Evolutionary conservation across 441 rosid species (phyloP).

Genomic region (Aleurites moluccanus): DNA sequence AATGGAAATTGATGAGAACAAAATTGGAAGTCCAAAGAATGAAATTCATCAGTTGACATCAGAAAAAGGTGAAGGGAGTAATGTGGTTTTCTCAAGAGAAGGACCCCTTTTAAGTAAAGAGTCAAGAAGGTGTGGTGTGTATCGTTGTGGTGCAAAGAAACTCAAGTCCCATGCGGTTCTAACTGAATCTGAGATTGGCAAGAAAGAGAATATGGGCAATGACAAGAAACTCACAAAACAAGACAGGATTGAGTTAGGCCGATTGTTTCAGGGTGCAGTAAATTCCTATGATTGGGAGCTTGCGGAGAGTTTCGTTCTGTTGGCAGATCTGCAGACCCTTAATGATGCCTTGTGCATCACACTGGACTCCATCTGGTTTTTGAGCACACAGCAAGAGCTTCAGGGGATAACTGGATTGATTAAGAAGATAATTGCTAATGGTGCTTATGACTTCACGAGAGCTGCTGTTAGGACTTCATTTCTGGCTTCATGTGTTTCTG

Average conservation of each 20-base stretch:
- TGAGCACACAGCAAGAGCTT: constrained; percentile 66
- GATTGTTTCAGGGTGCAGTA: constrained; percentile 73
- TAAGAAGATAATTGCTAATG: constrained; percentile 64
- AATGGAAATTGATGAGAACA: constrained; percentile 52
- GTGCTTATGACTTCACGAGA: constrained; percentile 95
- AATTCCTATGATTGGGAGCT: constrained; percentile 87
- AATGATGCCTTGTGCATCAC: constrained; percentile 87
- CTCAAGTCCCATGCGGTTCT: constrained; percentile 41
- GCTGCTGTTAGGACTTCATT: constrained; percentile 94
- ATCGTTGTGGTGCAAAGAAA: constrained; percentile 56
- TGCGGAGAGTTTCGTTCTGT: constrained; percentile 58
- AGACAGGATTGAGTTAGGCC: constrained; percentile 75
- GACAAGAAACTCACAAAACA: constrained; percentile 67
- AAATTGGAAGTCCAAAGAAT: constrained; percentile 35
- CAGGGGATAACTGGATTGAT: constrained; percentile 69
- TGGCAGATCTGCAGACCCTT: constrained; percentile 76
- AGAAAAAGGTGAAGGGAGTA: constrained; percentile 63
- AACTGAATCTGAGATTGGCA: constrained; percentile 42
- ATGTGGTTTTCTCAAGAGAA: constrained; percentile 66
- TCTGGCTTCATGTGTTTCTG: constrained; percentile 94
- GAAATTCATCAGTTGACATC: constrained; percentile 37
- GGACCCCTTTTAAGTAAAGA: constrained; percentile 57
- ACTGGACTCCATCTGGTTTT: constrained; percentile 92
- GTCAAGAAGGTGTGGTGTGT: constrained; percentile 39
- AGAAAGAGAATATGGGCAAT: constrained; percentile 46